These are phyloP conservation scores for Podaxis sp. DNA, from an alignment of 768 basidiomycete species.

Conservation along the genomic window DNA sequence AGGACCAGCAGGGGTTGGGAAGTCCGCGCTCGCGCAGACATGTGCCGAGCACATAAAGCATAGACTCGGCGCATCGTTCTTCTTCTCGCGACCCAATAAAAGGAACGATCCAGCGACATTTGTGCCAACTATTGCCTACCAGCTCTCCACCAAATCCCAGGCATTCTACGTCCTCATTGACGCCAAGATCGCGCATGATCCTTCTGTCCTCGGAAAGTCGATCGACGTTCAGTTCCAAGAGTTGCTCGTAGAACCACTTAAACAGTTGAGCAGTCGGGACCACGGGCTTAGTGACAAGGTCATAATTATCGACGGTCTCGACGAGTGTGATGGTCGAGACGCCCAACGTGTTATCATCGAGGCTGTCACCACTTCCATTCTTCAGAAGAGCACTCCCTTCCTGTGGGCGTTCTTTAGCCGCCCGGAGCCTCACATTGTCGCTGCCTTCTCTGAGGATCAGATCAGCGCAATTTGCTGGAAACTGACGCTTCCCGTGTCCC, in stretches of 20 bases:
- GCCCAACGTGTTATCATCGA: slow-evolving; percentile 18
- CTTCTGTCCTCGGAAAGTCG: not conserved
- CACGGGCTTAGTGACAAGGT: not conserved
- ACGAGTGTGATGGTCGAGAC: not conserved
- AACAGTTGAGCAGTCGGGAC: not conserved
- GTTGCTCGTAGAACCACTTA: not conserved
- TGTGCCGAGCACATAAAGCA: not conserved
- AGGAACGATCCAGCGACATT: not conserved
- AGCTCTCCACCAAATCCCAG: not conserved
- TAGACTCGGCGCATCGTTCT: not conserved
- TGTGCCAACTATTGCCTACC: not conserved
- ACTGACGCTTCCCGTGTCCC: slow-evolving; percentile 12
- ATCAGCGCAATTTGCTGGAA: not conserved
- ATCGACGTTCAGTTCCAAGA: not conserved
- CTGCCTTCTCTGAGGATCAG: slow-evolving; percentile 1
- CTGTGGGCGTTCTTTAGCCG: slow-evolving; percentile 26
- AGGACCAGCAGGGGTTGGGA: not conserved
- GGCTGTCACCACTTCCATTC: slow-evolving; percentile 3
- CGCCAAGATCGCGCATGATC: not conserved
- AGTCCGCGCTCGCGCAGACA: not conserved
- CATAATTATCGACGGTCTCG: not conserved
- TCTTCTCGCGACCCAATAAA: not conserved
- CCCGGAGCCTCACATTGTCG: slow-evolving; percentile 24
- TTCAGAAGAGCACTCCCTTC: slow-evolving; percentile 13
- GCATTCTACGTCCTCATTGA: not conserved